A percentile compares a stretch with the other conserved stretches of the same genome.
Evolutionary conservation across 192 early-diverging fungal species (phyloP).

Genomic region (Backusella circina): DNA sequence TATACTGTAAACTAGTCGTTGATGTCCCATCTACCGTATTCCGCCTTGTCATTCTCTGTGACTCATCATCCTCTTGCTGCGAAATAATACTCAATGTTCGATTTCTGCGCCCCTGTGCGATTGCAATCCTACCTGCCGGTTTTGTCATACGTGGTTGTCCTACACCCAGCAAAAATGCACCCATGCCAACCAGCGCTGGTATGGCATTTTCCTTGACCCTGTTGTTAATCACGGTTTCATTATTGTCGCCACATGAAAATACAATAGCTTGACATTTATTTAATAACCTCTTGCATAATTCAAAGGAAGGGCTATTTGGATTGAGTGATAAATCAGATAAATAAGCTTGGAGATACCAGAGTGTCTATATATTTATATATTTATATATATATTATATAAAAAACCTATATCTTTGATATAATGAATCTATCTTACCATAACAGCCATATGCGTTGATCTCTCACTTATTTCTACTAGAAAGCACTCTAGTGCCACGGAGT

Average conservation of each 20-base stretch:
- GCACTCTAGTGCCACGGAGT: conserved; percentile 80
- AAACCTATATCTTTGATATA: not conserved
- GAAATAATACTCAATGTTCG: conserved; percentile 31
- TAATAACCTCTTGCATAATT: conserved; percentile 81
- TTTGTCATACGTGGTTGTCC: conserved; percentile 68
- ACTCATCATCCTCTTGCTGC: not conserved
- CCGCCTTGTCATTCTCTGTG: not conserved
- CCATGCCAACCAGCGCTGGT: conserved; percentile 85
- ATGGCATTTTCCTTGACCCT: conserved; percentile 66
- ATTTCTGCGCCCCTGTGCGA: conserved; percentile 73
- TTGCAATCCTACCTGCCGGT: conserved; percentile 65
- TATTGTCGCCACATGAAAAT: conserved; percentile 49
- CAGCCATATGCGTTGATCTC: conserved; percentile 78
- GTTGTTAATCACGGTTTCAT: not conserved
- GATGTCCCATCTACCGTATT: conserved; percentile 5
- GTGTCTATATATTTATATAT: conserved; percentile 46
- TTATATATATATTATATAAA: not conserved
- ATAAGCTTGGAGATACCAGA: conserved; percentile 94
- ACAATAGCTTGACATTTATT: conserved; percentile 86
- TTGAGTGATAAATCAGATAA: conserved; percentile 65
- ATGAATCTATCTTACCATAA: conserved; percentile 55
- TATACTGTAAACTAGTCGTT: conserved; percentile 21
- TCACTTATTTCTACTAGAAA: conserved; percentile 73
- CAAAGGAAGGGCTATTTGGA: conserved; percentile 64
- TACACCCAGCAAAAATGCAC: conserved; percentile 68